Conservation (phyloP, 352 stramenopile genomes). For the Phytophthora melonis region DNA sequence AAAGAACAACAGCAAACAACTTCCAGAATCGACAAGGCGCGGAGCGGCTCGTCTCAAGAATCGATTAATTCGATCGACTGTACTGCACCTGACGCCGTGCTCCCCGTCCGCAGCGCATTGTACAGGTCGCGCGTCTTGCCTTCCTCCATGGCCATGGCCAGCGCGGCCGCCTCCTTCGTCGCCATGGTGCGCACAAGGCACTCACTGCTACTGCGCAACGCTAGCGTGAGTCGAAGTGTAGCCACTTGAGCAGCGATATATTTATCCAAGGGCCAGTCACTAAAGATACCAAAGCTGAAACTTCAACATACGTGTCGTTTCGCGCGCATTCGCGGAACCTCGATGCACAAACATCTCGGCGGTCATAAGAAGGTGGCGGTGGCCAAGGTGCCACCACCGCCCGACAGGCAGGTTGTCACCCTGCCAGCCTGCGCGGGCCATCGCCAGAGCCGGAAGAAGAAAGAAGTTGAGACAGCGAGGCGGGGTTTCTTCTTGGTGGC, state of each 20-base stretch:
- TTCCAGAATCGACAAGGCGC: conserved; percentile 6
- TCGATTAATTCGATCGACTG: conserved; percentile 1
- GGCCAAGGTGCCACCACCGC: background rate
- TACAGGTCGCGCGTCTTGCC: conserved; percentile 55
- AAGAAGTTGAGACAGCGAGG: conserved; percentile 14
- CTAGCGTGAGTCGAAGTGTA: conserved; percentile 9
- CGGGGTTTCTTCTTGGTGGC: background rate
- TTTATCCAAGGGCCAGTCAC: conserved; percentile 22
- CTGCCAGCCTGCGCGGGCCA: background rate
- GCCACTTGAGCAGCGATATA: conserved; percentile 29
- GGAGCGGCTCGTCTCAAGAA: conserved; percentile 8
- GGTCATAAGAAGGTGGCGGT: background rate
- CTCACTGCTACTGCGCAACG: background rate
- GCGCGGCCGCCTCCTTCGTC: conserved; percentile 20
- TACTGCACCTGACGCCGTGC: conserved; percentile 54
- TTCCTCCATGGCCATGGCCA: conserved; percentile 43
- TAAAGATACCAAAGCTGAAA: conserved; percentile 10
- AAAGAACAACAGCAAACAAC: background rate
- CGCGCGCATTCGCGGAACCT: conserved; percentile 1
- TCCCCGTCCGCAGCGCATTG: conserved; percentile 62
- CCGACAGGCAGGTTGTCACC: background rate
- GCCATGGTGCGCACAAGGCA: conserved; percentile 15
- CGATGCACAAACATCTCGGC: conserved; percentile 11
- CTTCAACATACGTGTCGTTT: conserved; percentile 9
- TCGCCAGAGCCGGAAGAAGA: conserved; percentile 6